Evolutionary conservation across 352 stramenopile genomes (phyloP).

Genomic region (Phytophthora pinifolia): DNA sequence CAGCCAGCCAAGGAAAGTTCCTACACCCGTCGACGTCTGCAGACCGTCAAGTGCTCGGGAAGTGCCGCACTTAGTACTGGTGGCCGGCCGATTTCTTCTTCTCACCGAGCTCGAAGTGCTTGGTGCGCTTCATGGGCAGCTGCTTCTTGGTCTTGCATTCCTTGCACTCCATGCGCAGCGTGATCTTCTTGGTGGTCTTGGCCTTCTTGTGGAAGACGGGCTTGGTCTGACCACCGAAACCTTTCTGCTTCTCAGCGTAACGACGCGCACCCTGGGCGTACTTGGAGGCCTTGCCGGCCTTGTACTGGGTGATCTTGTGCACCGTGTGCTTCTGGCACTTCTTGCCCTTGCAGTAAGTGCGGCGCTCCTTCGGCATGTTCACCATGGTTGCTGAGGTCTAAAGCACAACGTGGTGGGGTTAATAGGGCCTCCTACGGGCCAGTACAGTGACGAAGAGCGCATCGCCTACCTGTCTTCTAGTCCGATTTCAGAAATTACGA

Average conservation of each 20-base stretch:
- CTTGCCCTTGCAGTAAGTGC: conserved; percentile 98
- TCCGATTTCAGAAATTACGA: conserved; percentile 86
- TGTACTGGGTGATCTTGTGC: conserved; percentile 99
- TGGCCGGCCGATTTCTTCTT: conserved; percentile 99
- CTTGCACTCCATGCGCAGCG: conserved; percentile 99
- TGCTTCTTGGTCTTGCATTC: conserved; percentile 99
- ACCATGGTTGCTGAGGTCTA: conserved; percentile 96
- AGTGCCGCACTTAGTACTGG: conserved; percentile 91
- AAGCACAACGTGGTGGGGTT: neutral
- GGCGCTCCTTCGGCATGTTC: conserved; percentile 99
- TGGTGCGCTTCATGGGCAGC: conserved; percentile 98
- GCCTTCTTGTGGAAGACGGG: conserved; percentile 99
- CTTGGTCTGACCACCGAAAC: conserved; percentile 99
- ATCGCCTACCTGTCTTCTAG: conserved; percentile 80
- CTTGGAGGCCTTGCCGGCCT: conserved; percentile 99
- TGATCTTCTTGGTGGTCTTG: conserved; percentile 98
- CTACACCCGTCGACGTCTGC: conserved; percentile 4
- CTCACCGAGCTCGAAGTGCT: conserved; percentile 99
- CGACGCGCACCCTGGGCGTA: conserved; percentile 97
- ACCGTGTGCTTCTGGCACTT: conserved; percentile 99
- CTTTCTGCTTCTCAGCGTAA: conserved; percentile 99
- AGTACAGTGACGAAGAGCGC: neutral
- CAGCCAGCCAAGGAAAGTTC: conserved; percentile 16
- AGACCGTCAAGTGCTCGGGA: conserved; percentile 13
- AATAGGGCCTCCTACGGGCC: conserved; percentile 1